phyloP scores from a whole-genome alignment of 106 monocot genomes.

The Amphibolis antarctica region DNA sequence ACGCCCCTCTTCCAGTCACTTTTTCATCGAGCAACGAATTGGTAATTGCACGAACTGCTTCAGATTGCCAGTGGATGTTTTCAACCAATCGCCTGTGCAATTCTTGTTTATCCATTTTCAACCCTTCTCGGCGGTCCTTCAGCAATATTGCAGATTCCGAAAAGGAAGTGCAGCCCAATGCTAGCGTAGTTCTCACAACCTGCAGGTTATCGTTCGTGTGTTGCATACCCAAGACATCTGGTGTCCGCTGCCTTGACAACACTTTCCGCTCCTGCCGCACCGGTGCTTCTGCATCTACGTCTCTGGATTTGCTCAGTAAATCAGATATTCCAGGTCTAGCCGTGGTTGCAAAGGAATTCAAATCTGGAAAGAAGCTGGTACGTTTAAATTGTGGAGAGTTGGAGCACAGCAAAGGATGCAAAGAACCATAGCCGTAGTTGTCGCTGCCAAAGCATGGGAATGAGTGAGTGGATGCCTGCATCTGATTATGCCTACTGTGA shows the following conservation, averaged over 20 bases:
- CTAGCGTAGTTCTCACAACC: constrained; percentile 33
- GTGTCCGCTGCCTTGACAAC: constrained; percentile 6
- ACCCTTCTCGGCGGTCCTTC: constrained; percentile 6
- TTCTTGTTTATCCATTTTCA: constrained; percentile 15
- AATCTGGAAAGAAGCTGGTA: constrained; percentile 10
- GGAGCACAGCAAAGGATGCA: constrained; percentile 21
- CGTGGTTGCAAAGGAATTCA: constrained; percentile 10
- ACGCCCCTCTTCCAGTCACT: constrained; percentile 18
- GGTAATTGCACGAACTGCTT: constrained; percentile 33
- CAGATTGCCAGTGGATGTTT: constrained; percentile 82
- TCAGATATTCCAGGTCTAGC: neutral
- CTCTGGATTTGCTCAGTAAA: neutral
- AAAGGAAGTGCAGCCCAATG: constrained; percentile 29
- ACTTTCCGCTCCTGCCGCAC: constrained; percentile 4
- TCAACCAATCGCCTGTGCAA: constrained; percentile 27
- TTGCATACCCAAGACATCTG: neutral
- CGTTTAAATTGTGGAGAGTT: neutral
- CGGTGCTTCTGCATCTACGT: neutral
- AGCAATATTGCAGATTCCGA: constrained; percentile 53
- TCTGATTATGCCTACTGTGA: constrained; percentile 12
- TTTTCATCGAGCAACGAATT: constrained; percentile 34
- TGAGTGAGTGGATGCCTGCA: constrained; percentile 13
- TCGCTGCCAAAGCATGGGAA: constrained; percentile 9
- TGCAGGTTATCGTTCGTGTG: neutral
- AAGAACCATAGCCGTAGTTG: constrained; percentile 7